A percentile compares a stretch with the other conserved stretches of the same genome.
Evolutionary conservation across 2,329 filamentous ascomycete species (phyloP).

Genomic region (Colletotrichum aenigma): DNA sequence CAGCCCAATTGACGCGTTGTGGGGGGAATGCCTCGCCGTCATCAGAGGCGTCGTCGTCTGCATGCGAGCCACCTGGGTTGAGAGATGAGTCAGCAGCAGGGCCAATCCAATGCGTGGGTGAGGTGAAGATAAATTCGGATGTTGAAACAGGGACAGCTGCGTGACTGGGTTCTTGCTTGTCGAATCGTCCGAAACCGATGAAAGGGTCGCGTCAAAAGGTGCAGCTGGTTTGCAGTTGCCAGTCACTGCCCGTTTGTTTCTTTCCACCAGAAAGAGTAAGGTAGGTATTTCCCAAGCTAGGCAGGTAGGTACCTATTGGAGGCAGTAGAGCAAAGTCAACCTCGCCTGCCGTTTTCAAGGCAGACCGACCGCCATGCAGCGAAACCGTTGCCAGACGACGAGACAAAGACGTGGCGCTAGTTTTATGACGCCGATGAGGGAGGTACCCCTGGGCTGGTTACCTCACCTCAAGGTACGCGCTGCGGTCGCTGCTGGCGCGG

Average conservation of each 20-base stretch:
- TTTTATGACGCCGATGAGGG: neutral
- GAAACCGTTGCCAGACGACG: neutral
- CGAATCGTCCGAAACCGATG: neutral
- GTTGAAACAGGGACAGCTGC: neutral
- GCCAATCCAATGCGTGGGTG: neutral
- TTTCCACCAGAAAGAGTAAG: neutral
- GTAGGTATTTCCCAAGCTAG: neutral
- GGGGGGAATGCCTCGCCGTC: conserved; percentile 17
- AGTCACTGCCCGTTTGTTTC: neutral
- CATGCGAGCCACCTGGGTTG: conserved; percentile 1
- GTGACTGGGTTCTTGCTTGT: neutral
- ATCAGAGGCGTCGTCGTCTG: conserved; percentile 11
- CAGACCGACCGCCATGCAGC: neutral
- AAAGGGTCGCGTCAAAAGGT: neutral
- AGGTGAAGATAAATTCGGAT: neutral
- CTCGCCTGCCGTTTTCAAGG: neutral
- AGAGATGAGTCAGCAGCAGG: conserved; percentile 12
- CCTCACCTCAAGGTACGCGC: neutral
- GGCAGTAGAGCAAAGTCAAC: neutral
- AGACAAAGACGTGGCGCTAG: neutral
- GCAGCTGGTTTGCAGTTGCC: neutral
- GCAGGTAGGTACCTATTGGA: neutral
- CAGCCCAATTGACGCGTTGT: conserved; percentile 18
- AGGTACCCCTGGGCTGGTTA: neutral
- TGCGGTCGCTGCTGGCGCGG: neutral